phyloP scores from a whole-genome alignment of 306 rosid genomes.

The Dryas drummondii region DNA sequence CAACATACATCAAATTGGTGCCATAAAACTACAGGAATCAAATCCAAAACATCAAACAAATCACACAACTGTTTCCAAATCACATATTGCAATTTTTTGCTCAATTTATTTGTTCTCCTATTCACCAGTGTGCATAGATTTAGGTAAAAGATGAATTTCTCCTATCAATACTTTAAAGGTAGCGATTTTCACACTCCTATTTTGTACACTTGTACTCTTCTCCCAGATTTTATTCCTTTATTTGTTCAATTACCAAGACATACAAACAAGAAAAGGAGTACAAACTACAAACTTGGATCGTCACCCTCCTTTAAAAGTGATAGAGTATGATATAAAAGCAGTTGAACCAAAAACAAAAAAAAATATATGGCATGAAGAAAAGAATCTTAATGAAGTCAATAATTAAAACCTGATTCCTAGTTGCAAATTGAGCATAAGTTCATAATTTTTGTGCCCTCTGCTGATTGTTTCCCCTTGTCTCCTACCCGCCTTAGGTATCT shows the following conservation, averaged over 20 bases:
- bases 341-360: background rate
- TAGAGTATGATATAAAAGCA: background rate
- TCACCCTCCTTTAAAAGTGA: too few species aligned
- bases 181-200: too few species aligned
- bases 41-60: background rate
- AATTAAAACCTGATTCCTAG: conserved; percentile 70
- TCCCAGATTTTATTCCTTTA: too few species aligned
- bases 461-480: conserved; percentile 79
- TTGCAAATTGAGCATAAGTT: conserved; percentile 90
- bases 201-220: too few species aligned
- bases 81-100: too few species aligned
- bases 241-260: too few species aligned
- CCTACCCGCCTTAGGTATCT: conserved; percentile 50
- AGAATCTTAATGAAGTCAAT: background rate
- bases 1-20: conserved; percentile 9
- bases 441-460: conserved; percentile 85
- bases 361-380: background rate
- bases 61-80: background rate
- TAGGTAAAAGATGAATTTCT: too few species aligned
- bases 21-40: conserved; percentile 11
- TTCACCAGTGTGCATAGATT: too few species aligned
- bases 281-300: too few species aligned
- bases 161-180: too few species aligned
- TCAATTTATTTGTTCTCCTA: too few species aligned
- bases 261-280: too few species aligned